phyloP scores from a whole-genome alignment of 345 rosid species.

The Lepidium sativum region DNA sequence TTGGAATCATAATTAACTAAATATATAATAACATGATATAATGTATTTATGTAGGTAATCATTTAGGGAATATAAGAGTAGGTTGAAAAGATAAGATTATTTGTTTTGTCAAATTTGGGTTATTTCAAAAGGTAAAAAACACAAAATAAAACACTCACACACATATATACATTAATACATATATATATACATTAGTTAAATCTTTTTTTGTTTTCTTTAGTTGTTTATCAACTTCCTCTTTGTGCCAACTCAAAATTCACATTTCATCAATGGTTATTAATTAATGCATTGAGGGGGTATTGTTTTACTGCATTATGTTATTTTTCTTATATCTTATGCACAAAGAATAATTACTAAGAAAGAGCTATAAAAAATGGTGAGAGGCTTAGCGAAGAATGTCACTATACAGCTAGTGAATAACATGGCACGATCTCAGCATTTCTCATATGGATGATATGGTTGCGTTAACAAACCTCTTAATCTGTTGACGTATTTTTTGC shows the following conservation, averaged over 20 bases:
- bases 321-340: background rate
- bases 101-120: background rate
- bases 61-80: background rate
- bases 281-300: background rate
- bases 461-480: background rate
- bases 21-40: too few relatives aligned
- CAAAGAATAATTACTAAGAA: background rate
- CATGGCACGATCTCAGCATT: conserved; percentile 26
- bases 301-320: background rate
- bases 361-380: background rate
- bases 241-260: background rate
- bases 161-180: too few relatives aligned
- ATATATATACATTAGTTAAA: too few relatives aligned
- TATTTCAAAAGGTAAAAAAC: background rate
- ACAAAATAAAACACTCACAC: background rate
- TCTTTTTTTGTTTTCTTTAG: too few relatives aligned
- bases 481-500: background rate
- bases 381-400: conserved; percentile 19
- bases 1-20: too few relatives aligned
- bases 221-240: background rate
- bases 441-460: background rate
- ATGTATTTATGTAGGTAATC: too few relatives aligned
- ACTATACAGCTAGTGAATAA: conserved; percentile 12
- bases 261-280: background rate
- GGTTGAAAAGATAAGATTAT: background rate